A percentile compares a stretch with the other conserved stretches of the same genome.
These are phyloP conservation scores for Tuber magnatum DNA, from an alignment of 495 filamentous ascomycete species.

Conservation along the genomic window DNA sequence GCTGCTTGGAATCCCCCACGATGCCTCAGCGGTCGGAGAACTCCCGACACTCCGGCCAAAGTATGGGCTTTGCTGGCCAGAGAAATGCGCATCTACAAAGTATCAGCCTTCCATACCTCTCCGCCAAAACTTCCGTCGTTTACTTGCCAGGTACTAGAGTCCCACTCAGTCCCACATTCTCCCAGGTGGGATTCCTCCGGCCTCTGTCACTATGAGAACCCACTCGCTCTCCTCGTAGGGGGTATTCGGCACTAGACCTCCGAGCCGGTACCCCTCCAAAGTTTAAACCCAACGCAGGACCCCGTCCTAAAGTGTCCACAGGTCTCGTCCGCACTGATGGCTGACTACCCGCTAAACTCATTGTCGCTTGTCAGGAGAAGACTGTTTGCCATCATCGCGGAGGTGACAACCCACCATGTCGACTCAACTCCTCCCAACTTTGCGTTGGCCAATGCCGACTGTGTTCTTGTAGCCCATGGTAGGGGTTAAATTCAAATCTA, in stretches of 20 bases:
- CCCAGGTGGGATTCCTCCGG: not conserved
- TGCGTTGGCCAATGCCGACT: not conserved
- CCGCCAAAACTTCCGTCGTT: not conserved
- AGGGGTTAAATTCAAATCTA: not conserved
- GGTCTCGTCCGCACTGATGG: not conserved
- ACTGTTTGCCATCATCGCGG: not conserved
- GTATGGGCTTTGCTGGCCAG: not conserved
- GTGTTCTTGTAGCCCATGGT: not conserved
- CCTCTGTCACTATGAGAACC: not conserved
- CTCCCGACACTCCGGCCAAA: not conserved
- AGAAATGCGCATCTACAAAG: not conserved
- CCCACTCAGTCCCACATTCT: not conserved
- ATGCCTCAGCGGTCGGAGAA: not conserved
- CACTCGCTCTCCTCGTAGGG: not conserved
- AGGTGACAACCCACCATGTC: not conserved
- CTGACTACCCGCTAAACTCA: not conserved
- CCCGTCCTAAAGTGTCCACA: not conserved
- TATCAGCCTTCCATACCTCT: not conserved
- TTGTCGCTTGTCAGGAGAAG: not conserved
- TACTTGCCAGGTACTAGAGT: not conserved
- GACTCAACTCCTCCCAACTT: not conserved
- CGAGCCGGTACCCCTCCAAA: not conserved
- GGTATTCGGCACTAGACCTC: not conserved
- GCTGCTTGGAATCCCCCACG: not conserved
- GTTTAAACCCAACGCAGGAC: not conserved